phyloP scores from a whole-genome alignment of 164 flowering plant species.

The Vitis cinerea region DNA sequence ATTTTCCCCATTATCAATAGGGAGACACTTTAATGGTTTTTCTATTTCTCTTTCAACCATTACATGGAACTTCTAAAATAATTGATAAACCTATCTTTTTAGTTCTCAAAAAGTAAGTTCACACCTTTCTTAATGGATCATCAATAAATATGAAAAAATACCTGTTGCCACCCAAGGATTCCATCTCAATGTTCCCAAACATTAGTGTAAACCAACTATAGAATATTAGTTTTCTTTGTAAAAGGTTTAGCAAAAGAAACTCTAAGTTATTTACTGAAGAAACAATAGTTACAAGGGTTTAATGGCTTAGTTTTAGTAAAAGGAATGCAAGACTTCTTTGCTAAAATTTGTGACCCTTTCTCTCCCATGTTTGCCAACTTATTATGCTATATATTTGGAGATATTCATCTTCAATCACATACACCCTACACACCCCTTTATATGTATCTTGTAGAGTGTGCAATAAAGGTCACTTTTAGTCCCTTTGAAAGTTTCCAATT shows the following conservation, averaged over 20 bases:
- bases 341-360: constrained; percentile 5
- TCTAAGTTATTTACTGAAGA: constrained; percentile 3
- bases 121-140: too few relatives aligned
- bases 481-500: constrained; percentile 13
- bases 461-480: neutral
- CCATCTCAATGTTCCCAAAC: too few relatives aligned
- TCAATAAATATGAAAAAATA: too few relatives aligned
- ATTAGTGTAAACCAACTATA: neutral
- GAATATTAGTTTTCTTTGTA: neutral
- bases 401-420: neutral
- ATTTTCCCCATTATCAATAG: too few relatives aligned
- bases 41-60: too few relatives aligned
- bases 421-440: neutral
- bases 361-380: constrained; percentile 3
- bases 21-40: too few relatives aligned
- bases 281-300: constrained; percentile 9
- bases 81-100: too few relatives aligned
- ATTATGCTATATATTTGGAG: constrained; percentile 8
- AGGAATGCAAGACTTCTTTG: neutral
- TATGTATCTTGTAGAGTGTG: neutral
- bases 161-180: too few relatives aligned
- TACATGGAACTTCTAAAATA: too few relatives aligned
- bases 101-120: too few relatives aligned
- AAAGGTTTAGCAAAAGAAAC: neutral
- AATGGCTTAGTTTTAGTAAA: neutral